Base-by-base conservation (phyloP, 352 stramenopile species). In the Phytophthora podocarpi region DNA sequence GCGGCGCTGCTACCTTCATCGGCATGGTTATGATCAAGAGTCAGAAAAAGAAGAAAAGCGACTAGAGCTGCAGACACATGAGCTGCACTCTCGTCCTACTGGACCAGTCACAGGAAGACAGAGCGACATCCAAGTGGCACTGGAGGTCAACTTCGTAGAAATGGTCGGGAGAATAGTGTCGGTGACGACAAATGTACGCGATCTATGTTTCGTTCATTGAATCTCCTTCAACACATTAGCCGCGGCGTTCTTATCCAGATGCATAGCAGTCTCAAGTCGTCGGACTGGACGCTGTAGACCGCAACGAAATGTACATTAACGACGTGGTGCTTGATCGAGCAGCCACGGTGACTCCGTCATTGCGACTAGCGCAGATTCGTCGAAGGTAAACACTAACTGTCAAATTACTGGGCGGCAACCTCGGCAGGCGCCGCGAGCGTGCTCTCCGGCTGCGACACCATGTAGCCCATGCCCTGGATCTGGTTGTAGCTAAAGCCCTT, bases 21-120 rank as follows among this genome's bases (percentile, higher is more conserved):
- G 90, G 88, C 5, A 72, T 96, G 41, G 90, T 96, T 35, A 95
- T 97, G 86, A 93, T 96, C 67, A 88, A 84, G 40, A 90, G 85
- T 53, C 87, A 93, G 56, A 86, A 76, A 60, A 82, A 89, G 32
- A 90, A 93, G 72, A 89, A 89, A 60, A 67, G 24, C 13, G 54
- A 73, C 39, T 77, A 74, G 31, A 61, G 35, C 49, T 50, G 21
- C 37, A 58, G 60, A 45, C 2, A 13, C 24, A 21, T 10, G 10
- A 28, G 40, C 13, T 42, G 31, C 7, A 32, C 21, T 13, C 12
- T 26, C 23, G 50, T 18, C 15, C 21, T 1, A 4, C 27, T 23
- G 16, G 18, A 20, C 35, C 4, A 23, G 47, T 15, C 42, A 10
- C 12, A 42, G 7, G 16, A 43, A 40, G n/a, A 11, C 20, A 28